Conservation (phyloP, 2,329 filamentous ascomycete species). For the Escovopsis weberi region DNA sequence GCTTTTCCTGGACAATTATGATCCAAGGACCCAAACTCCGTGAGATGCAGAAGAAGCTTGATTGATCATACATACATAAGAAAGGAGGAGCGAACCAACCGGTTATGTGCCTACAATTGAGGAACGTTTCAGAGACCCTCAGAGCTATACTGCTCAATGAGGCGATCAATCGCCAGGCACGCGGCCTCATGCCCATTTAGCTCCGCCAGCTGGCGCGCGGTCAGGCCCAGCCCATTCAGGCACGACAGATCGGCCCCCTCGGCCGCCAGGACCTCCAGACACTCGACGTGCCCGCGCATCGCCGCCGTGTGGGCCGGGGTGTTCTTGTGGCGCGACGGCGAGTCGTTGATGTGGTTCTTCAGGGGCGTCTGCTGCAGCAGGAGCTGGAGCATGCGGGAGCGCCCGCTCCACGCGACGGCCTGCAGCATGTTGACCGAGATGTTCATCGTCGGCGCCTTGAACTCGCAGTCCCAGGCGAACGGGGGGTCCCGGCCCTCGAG, state of each 20-base stretch:
- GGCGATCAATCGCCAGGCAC: too few relatives aligned
- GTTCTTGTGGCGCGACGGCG: background rate
- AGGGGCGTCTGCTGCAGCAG: background rate
- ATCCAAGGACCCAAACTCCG: too few relatives aligned
- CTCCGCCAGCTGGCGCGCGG: background rate
- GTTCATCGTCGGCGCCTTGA: background rate
- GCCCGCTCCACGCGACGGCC: background rate
- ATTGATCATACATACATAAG: too few relatives aligned
- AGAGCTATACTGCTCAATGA: too few relatives aligned
- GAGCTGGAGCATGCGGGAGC: background rate
- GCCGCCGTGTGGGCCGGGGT: background rate
- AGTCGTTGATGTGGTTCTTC: background rate
- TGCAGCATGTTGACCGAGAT: background rate
- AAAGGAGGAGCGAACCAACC: too few relatives aligned
- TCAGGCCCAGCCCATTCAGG: background rate
- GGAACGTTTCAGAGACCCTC: too few relatives aligned
- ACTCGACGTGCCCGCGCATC: background rate
- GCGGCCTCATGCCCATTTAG: too few relatives aligned
- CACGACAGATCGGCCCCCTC: background rate
- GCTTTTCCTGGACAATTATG: too few relatives aligned
- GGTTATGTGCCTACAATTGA: too few relatives aligned
- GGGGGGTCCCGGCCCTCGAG: background rate
- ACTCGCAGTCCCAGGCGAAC: background rate
- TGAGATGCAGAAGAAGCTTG: too few relatives aligned
- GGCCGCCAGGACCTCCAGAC: background rate